These are phyloP conservation scores for Salinomyces thailandicus DNA, from an alignment of 2,329 filamentous ascomycete genomes.

Conservation along the genomic window DNA sequence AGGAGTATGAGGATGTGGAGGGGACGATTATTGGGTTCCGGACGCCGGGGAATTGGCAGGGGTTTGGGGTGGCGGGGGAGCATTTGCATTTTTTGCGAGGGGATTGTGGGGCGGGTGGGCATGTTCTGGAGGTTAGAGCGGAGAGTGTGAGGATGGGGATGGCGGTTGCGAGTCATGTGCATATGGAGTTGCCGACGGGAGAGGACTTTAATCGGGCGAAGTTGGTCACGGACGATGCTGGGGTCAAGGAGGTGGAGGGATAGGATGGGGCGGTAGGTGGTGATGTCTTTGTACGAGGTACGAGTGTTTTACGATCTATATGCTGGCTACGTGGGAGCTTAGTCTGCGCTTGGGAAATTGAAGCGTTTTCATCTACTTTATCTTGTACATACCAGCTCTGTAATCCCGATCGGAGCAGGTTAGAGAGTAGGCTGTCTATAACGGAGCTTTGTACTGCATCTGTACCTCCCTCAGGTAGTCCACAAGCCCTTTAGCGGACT, in stretches of 20 bases:
- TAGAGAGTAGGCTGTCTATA: too few species aligned
- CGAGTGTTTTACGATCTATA: too few species aligned
- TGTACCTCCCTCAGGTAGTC: too few species aligned
- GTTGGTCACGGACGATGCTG: constrained; percentile 25
- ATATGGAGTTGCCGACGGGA: constrained; percentile 30
- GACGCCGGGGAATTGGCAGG: constrained; percentile 31
- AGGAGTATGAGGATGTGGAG: constrained; percentile 26
- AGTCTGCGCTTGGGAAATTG: too few species aligned
- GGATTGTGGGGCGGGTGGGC: constrained; percentile 30
- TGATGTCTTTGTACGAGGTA: too few species aligned
- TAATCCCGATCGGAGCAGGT: too few species aligned
- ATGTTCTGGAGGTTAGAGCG: constrained; percentile 30
- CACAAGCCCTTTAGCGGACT: too few species aligned
- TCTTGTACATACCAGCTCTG: too few species aligned
- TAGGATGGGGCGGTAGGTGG: too few species aligned
- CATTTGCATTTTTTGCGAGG: constrained; percentile 34
- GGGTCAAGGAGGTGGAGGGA: constrained; percentile 29
- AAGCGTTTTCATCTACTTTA: too few species aligned
- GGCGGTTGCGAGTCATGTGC: constrained; percentile 29
- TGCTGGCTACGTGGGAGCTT: too few species aligned
- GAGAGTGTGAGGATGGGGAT: constrained; percentile 26
- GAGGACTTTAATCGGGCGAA: constrained; percentile 30
- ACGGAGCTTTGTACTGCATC: too few species aligned
- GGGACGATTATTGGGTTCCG: constrained; percentile 36
- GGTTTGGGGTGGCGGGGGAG: constrained; percentile 33